Evolutionary conservation across 768 basidiomycete species (phyloP), one percentile per base, ranked within the genome.

Genomic region (Russula abietina): DNA sequence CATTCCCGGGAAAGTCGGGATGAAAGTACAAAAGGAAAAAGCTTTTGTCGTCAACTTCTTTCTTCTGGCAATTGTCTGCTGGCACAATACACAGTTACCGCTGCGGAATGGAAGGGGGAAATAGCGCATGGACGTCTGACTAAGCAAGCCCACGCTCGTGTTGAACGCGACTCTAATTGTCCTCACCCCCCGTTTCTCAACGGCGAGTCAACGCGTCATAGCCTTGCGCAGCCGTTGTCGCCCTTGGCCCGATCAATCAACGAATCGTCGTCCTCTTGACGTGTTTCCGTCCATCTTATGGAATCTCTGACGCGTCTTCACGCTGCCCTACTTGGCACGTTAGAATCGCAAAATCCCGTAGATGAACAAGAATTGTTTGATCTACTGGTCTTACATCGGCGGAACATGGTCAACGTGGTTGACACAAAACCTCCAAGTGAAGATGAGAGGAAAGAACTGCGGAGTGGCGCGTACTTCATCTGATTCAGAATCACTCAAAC

Each of bases 331-430:
- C 69, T 81, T 32, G 75, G 77, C 61, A 77, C 77, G 0, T 74
- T 88, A 33, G 73, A 76, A 46, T 71, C 78, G 36, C 80, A 78
- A 17, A 68, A 74, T n/a, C 73, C 73, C 26, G 75, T 82, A 73
- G 78, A 78, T 48, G 89, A 89, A 70, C 88, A 88, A 67, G 86
- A 86, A 67, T 80, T 91, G 62, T 90, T 91, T 65, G 85, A 90
- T 73, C 80, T 86, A 71, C 75, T 91, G 67, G 82, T 88, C 78
- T 71, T 82, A 49, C 81, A 87, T 76, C 86, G 82, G 73, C 73
- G 81, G 19, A 80, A 80, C 68, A 79, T 94, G 12, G 74, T 85
- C 62, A 78, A 79, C 64, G 73, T 93, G 28, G 83, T 86, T 70
- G 81, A 89, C 70, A 80, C 87, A 36, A 87, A 87, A 2, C 79